Evolutionary conservation across 2,329 filamentous ascomycete species (phyloP), one percentile per base, ranked within the genome.

Genomic region (Sarocladium brachiariae): DNA sequence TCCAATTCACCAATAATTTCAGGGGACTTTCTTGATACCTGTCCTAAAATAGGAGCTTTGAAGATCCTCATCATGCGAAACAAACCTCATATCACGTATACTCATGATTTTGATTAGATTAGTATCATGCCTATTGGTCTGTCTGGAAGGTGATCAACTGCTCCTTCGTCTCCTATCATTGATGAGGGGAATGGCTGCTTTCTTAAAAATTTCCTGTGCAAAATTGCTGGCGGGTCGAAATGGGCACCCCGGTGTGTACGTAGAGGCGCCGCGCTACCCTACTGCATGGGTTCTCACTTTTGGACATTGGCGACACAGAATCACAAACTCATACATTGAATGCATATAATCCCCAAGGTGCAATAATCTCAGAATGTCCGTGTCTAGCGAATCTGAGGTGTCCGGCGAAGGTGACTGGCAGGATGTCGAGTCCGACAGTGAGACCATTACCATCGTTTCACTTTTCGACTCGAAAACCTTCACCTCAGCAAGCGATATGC

Each of bases 391-490:
- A 27, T 66, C 64, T 14, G 58, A 58, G 41, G 48, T 46, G 35
- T 66, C 65, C 14, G 64, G 75, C 21, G 74, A 75, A 35, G 71
- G 70, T 51, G 76, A 75, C 48, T 77, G 75, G 75, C 68, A 72
- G 46, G 74, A 77, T 52, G 60, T 75, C 23, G 84, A 87, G 59
- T 72, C 76, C 4, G 85, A 88, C 50, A 78, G 84, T 59, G 78
- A 85, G 56, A 68, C 73, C 3, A 71, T 83, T 23, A 69, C 76
- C 18, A 74, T 89, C 52, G 72, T 86, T 46, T 88, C 85, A 18
- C 72, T 91, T 30, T 78, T 90, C 55, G 83, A 85, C 57, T 76
- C 83, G 51, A 71, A 77, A 53, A 77, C 80, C 33, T 91, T 89
- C 61, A 67, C 78, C 7, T 79, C 83, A 60, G 76, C 83, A 31